These are phyloP conservation scores for Aspergillus sergii DNA, from an alignment of 2,329 filamentous ascomycete species.

Conservation along the genomic window DNA sequence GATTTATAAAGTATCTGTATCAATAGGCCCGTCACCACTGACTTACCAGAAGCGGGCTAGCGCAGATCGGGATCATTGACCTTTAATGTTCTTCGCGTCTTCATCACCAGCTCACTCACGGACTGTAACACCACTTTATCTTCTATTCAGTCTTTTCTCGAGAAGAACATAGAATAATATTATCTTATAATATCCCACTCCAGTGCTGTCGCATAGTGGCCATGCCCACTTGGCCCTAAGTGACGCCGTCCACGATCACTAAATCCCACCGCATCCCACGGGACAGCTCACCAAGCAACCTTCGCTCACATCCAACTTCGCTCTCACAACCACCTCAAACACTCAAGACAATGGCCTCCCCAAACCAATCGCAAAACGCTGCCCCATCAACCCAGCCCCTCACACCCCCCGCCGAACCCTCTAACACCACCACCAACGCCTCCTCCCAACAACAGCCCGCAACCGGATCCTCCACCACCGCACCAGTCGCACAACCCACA, in stretches of 20 bases:
- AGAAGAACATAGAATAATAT: not conserved
- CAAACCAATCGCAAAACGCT: constrained; percentile 33
- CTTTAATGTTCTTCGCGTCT: not conserved
- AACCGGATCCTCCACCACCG: constrained; percentile 17
- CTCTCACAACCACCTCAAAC: not conserved
- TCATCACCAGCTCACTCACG: not conserved
- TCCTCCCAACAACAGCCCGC: constrained; percentile 23
- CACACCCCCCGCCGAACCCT: constrained; percentile 47
- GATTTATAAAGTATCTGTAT: not conserved
- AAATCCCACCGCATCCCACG: constrained; percentile 2
- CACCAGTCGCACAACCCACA: constrained; percentile 33
- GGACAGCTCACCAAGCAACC: not conserved
- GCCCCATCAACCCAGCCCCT: constrained; percentile 40
- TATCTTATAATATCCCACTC: not conserved
- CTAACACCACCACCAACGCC: constrained; percentile 19
- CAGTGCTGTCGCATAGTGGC: not conserved
- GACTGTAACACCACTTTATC: not conserved
- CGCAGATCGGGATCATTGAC: not conserved
- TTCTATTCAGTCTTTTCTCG: not conserved
- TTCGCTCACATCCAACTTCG: not conserved
- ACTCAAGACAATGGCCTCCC: constrained; percentile 36
- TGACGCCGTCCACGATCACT: not conserved
- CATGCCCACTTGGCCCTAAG: not conserved
- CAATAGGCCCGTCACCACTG: not conserved
- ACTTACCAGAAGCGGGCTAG: not conserved